These are phyloP conservation scores for Kwoniella newhampshirensis DNA, from an alignment of 768 basidiomycete genomes.

Conservation along the genomic window DNA sequence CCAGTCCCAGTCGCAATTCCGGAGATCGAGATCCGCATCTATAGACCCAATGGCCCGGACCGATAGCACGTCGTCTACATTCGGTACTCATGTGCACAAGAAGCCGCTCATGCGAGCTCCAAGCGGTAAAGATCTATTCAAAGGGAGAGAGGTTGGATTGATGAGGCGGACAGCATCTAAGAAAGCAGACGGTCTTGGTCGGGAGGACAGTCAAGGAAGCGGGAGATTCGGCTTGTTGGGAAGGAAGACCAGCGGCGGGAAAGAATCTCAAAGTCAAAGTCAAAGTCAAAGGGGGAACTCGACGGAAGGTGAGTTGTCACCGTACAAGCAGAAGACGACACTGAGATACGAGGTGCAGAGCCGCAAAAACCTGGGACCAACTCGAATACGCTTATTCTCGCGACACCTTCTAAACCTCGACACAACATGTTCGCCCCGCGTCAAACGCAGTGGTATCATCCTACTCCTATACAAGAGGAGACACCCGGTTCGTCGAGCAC, in stretches of 20 bases:
- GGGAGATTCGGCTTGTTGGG: conserved; percentile 30
- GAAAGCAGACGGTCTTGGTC: conserved; percentile 2
- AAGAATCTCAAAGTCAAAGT: conserved; percentile 2
- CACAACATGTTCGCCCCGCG: conserved; percentile 5
- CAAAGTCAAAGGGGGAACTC: conserved; percentile 3
- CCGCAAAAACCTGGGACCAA: conserved; percentile 8
- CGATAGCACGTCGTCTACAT: neutral
- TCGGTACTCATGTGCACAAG: neutral
- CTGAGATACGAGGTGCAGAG: too few relatives aligned
- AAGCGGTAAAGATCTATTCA: conserved; percentile 45
- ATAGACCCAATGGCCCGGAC: conserved; percentile 13
- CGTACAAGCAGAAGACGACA: too few relatives aligned
- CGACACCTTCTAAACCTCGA: conserved; percentile 47
- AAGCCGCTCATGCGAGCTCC: conserved; percentile 3
- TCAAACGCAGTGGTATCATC: conserved; percentile 14
- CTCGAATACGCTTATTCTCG: conserved; percentile 35
- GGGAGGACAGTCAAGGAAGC: conserved; percentile 11
- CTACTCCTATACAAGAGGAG: conserved; percentile 41
- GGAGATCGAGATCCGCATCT: conserved; percentile 19
- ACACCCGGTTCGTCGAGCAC: neutral
- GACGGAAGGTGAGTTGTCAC: conserved; percentile 17
- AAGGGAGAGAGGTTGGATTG: conserved; percentile 47
- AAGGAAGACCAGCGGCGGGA: conserved; percentile 36
- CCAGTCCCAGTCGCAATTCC: neutral
- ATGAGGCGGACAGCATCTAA: conserved; percentile 38